A percentile compares a stretch with the other conserved stretches of the same genome.
Evolutionary conservation across 2,329 filamentous ascomycete species (phyloP).

Genomic region (Elsinoe arachidis): DNA sequence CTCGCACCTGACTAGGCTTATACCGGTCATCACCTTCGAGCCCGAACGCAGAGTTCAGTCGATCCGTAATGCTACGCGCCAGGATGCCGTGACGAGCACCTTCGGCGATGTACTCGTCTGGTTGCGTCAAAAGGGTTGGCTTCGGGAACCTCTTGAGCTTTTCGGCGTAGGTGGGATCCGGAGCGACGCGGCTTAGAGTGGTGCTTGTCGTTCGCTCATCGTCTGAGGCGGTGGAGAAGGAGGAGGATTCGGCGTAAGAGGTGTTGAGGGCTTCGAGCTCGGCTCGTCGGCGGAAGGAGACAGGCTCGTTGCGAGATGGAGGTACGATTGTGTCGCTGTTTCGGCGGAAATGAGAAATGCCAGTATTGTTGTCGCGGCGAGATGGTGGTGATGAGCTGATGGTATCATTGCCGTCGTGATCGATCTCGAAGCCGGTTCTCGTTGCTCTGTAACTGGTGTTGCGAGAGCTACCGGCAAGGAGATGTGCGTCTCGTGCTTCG

Average conservation of each 20-base stretch:
- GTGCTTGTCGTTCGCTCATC: background rate
- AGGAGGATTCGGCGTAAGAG: background rate
- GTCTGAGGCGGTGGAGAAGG: background rate
- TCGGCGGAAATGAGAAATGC: too few relatives aligned
- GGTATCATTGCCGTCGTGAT: too few relatives aligned
- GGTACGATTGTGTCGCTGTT: background rate
- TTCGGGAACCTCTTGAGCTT: background rate
- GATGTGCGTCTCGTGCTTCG: too few relatives aligned
- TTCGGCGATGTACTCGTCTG: background rate
- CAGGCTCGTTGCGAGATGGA: background rate
- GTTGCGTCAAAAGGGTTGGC: background rate
- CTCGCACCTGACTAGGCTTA: background rate
- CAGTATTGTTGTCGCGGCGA: too few relatives aligned
- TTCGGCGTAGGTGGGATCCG: background rate
- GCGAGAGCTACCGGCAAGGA: too few relatives aligned
- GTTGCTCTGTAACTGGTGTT: too few relatives aligned
- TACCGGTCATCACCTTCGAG: background rate
- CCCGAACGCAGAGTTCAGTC: background rate
- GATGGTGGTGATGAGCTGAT: too few relatives aligned
- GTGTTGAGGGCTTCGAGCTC: background rate
- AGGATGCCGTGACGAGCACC: background rate
- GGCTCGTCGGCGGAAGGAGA: background rate
- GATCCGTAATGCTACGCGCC: background rate
- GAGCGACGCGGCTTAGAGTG: background rate
- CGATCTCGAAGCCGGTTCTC: too few relatives aligned